Percentiles rank a stretch among this genome's conserved stretches.
These are phyloP conservation scores for Syzygium syzygioides DNA, from an alignment of 441 rosid genomes.

Conservation along the genomic window DNA sequence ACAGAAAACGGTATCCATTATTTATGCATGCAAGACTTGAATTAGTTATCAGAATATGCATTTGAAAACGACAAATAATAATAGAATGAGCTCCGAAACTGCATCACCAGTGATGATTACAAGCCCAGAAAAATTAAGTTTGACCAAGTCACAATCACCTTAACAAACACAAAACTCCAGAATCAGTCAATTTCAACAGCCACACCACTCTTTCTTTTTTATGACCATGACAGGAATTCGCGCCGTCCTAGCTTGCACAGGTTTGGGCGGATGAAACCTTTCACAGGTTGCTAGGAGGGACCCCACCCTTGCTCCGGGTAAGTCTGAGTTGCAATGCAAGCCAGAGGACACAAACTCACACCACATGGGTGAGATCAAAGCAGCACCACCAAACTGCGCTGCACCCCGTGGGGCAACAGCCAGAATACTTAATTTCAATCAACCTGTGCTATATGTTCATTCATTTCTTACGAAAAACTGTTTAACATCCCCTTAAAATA, in stretches of 20 bases:
- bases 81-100: background rate
- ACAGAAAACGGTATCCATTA: background rate
- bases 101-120: background rate
- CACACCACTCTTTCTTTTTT: background rate
- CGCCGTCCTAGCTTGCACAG: background rate
- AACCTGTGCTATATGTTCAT: background rate
- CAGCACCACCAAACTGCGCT: background rate
- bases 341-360: background rate
- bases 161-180: background rate
- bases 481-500: background rate
- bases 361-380: background rate
- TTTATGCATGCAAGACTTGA: background rate
- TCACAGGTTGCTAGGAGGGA: background rate
- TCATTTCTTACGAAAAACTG: background rate
- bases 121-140: background rate
- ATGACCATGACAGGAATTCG: background rate
- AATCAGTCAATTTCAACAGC: background rate
- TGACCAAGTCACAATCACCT: background rate
- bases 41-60: background rate
- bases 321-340: background rate
- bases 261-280: background rate
- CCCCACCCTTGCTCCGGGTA: background rate
- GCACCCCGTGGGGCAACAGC: background rate
- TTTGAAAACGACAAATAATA: background rate
- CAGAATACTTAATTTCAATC: background rate